Base-by-base conservation (phyloP, 805 yeast species). In the Candida koratica region DNA sequence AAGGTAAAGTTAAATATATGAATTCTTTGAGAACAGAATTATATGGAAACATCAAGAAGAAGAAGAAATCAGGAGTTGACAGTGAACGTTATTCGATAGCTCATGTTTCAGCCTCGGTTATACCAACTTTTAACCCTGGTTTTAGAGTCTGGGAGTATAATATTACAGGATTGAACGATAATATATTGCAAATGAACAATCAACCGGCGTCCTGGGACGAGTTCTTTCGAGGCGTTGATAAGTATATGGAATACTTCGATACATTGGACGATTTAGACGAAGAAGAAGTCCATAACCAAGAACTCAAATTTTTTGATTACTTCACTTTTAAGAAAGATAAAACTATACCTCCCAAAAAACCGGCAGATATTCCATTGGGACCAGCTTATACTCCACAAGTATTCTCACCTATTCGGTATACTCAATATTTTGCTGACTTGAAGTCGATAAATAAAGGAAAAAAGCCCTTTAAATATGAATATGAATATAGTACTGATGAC, bases 101-200 rank as follows among this genome's bases (percentile, higher is more conserved):
- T 0, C 83, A 78, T 50, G 75, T 86, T 11, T 70, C 79, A 2
- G 79, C 88, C 1, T 81, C 89, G 37, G 77, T 86, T 10, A 75
- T 87, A 10, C 95, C 96, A 3, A 86, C 94, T 0, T 87, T 80
- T 60, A 84, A 84, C 46, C 88, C 96, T 4, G 85, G 88, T 4
- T 52, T 86, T 42, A 67, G 95, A 44, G 78, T 86, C 2, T 86
- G 94, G 93, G 95, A 86, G 54, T 86, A 86, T 56, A 86, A 86
- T 51, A 73, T 75, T 24, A 72, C 85, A 0, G 81, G 69, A 1
- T 52, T 83, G 30, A 61, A 54, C n/a, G 48, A 51, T 24, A 25
- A 38, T 11, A 35, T 37, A 8, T 14, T 34, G 13, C 17, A 14
- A 37, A 41, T n/a, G 25, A 32, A 9, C 8, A 45, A 12, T 25